These are phyloP conservation scores for Neurospora africana DNA, from an alignment of 495 filamentous ascomycete genomes.

Conservation along the genomic window DNA sequence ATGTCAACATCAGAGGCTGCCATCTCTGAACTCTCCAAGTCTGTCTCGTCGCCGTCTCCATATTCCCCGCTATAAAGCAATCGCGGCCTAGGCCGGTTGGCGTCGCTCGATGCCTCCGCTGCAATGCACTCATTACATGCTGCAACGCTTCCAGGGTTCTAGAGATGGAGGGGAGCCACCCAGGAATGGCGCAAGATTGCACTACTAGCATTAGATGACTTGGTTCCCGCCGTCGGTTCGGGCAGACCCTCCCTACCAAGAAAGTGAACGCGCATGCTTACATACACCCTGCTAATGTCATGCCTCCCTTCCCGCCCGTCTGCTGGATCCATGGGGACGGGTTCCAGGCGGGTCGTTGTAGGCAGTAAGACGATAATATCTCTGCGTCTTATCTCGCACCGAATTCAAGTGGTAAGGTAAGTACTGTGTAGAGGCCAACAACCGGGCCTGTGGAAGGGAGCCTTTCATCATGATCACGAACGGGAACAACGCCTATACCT, in stretches of 20 bases:
- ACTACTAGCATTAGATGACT: background rate
- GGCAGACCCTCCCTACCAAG: background rate
- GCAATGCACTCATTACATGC: background rate
- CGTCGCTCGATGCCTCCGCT: background rate
- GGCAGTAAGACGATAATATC: background rate
- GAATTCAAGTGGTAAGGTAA: background rate
- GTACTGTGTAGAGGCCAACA: background rate
- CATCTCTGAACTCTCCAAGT: background rate
- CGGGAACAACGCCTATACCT: background rate
- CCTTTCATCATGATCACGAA: background rate
- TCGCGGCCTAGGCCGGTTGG: background rate
- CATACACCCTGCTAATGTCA: background rate
- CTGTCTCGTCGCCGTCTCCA: background rate
- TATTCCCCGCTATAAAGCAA: background rate
- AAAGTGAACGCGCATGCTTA: background rate
- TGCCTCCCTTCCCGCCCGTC: background rate
- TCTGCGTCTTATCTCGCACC: background rate
- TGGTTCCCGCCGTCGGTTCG: background rate
- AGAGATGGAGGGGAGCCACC: background rate
- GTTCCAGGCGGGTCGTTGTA: background rate
- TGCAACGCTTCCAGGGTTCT: background rate
- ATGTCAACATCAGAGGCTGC: background rate
- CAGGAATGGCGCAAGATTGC: background rate
- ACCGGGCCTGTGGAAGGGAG: background rate
- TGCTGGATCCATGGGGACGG: background rate